Evolutionary conservation across 345 rosid species (phyloP).

Genomic region (Syzygium grande): DNA sequence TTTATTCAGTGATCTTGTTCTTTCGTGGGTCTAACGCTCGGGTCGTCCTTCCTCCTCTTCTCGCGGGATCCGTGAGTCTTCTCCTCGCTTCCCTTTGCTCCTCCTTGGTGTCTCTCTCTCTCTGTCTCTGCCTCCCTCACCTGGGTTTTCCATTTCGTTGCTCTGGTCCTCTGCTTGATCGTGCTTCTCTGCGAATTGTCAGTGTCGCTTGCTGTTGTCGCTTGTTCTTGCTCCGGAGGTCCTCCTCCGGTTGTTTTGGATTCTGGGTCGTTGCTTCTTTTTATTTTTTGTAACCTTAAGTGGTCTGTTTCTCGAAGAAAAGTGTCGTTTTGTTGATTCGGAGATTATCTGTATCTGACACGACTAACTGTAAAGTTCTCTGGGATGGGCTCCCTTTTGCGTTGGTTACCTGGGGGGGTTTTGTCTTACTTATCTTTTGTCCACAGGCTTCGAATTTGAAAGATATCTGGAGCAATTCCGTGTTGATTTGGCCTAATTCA

Average conservation of each 20-base stretch:
- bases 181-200: background rate
- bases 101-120: background rate
- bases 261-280: background rate
- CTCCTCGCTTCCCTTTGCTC: background rate
- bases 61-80: background rate
- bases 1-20: background rate
- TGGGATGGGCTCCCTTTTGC: background rate
- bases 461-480: background rate
- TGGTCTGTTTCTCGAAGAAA: background rate
- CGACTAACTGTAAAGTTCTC: background rate
- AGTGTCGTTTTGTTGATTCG: background rate
- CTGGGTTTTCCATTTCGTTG: background rate
- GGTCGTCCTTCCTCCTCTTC: background rate
- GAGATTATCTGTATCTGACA: background rate
- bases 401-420: background rate
- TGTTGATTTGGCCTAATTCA: background rate
- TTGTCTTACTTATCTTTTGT: background rate
- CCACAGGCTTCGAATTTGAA: background rate
- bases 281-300: background rate
- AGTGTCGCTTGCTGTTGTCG: background rate
- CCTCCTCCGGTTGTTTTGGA: background rate
- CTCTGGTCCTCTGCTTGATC: background rate
- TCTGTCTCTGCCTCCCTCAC: background rate
- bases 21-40: background rate
- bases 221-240: background rate